Evolutionary conservation across 192 early-diverging fungal species (phyloP).

Genomic region (Backusella circina): DNA sequence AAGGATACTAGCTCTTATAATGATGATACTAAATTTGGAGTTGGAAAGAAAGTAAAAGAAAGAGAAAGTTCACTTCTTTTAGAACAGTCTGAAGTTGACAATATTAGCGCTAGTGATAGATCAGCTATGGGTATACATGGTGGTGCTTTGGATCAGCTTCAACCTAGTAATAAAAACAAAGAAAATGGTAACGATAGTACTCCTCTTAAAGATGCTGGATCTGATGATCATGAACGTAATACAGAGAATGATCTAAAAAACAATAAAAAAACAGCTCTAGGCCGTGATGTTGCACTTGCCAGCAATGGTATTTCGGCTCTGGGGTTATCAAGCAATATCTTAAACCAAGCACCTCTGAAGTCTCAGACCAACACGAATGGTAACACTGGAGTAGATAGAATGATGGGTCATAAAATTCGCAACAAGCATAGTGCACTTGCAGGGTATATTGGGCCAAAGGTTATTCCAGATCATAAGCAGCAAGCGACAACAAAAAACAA

Average conservation of each 20-base stretch:
- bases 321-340: not conserved
- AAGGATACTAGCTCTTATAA: not conserved
- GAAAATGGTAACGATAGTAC: not conserved
- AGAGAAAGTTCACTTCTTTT: too few relatives aligned
- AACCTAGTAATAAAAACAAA: not conserved
- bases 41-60: not conserved
- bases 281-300: not conserved
- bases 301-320: not conserved
- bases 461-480: not conserved
- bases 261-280: not conserved
- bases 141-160: not conserved
- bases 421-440: not conserved
- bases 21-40: not conserved
- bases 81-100: not conserved
- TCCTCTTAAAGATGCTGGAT: not conserved
- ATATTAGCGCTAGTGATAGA: not conserved
- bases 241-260: not conserved
- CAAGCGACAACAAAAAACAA: not conserved
- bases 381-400: not conserved
- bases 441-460: not conserved
- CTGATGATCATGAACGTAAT: not conserved
- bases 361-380: not conserved
- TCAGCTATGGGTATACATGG: too few relatives aligned
- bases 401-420: not conserved
- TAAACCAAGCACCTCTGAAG: not conserved